A percentile compares a stretch with the other conserved stretches of the same genome.
Evolutionary conservation across 75 land plant species (phyloP).

Genomic region (Adiantum capillusveneris): DNA sequence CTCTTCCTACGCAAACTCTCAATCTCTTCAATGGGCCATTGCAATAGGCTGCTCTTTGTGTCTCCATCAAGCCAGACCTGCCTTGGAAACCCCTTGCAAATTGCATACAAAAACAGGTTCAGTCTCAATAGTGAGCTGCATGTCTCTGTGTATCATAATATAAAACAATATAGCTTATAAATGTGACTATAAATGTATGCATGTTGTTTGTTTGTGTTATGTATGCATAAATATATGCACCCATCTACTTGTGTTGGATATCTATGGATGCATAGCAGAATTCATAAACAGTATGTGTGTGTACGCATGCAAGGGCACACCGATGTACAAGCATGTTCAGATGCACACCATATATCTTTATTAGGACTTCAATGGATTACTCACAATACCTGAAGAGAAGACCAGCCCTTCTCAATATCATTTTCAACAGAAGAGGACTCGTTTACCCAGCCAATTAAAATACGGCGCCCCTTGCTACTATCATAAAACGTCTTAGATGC

Average conservation of each 20-base stretch:
- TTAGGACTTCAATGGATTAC: no score
- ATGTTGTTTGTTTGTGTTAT: no score
- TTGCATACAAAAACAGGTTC: neutral
- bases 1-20: neutral
- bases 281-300: no score
- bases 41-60: neutral
- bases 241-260: no score
- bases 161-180: no score
- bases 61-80: neutral
- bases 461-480: slow-evolving; percentile 32
- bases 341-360: no score
- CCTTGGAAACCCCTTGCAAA: slow-evolving; percentile 1
- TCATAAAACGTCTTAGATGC: slow-evolving; percentile 81
- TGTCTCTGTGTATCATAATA: no score
- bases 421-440: slow-evolving; percentile 39
- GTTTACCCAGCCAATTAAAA: slow-evolving; percentile 63
- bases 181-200: no score
- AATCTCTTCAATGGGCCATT: slow-evolving; percentile 6
- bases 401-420: slow-evolving; percentile 62
- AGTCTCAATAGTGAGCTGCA: neutral
- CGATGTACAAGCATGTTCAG: no score
- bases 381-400: slow-evolving; percentile 47
- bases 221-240: no score
- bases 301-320: no score
- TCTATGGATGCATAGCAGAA: no score